Evolutionary conservation across 768 basidiomycete genomes (phyloP).

Genomic region (Pleurotus sapidus): DNA sequence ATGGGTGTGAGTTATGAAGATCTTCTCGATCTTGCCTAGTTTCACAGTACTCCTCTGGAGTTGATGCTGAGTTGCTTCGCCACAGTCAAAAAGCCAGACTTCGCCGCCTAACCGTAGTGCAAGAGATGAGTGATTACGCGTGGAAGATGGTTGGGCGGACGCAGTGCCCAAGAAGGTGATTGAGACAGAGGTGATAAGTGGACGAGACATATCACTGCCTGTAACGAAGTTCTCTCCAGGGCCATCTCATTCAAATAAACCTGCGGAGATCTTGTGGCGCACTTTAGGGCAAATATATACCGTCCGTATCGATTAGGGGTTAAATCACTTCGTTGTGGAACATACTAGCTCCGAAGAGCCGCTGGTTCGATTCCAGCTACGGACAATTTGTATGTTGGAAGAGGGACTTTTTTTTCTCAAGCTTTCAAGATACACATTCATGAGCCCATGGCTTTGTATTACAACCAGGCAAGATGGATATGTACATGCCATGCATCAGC

Average conservation of each 20-base stretch:
- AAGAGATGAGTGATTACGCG: conserved; percentile 74
- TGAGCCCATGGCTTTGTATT: no score
- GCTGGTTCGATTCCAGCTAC: conserved; percentile 16
- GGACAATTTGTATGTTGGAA: conserved; percentile 9
- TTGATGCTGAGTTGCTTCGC: conserved; percentile 80
- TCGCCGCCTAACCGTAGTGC: conserved; percentile 64
- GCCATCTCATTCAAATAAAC: no score
- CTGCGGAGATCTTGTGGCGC: no score
- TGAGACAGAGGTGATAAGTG: conserved; percentile 31
- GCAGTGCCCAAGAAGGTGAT: conserved; percentile 81
- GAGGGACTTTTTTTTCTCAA: no score
- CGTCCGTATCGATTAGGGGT: conserved; percentile 16
- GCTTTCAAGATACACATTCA: no score
- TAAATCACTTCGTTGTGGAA: conserved; percentile 16
- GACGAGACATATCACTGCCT: conserved; percentile 6
- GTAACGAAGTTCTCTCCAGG: not conserved
- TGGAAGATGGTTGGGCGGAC: conserved; percentile 76
- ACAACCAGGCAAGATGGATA: no score
- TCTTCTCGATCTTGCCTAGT: conserved; percentile 77
- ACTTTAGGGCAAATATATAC: no score
- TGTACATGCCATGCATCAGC: no score
- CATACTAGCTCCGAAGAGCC: conserved; percentile 9
- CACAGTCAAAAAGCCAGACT: conserved; percentile 86
- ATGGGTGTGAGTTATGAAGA: conserved; percentile 90
- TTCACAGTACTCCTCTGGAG: conserved; percentile 70